Evolutionary conservation across 106 monocot genomes (phyloP).

Genomic region (Platanthera guangdongensis): DNA sequence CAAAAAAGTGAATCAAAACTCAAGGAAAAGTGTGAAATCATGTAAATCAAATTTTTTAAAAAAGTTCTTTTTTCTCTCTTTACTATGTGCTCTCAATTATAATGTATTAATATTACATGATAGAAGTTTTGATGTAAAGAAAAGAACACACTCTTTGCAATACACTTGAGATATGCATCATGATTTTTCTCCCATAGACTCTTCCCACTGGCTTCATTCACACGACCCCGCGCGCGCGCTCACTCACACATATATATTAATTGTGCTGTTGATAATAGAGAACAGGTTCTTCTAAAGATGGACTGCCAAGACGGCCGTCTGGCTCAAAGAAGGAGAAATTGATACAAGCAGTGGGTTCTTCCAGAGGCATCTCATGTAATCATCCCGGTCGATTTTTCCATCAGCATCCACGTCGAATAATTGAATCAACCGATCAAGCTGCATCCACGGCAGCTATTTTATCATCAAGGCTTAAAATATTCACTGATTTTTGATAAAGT

Average conservation of each 20-base stretch:
- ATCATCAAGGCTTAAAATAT: conserved; percentile 1
- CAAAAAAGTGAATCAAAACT: conserved; percentile 21
- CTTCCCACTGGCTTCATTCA: neutral
- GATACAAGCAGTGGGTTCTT: conserved; percentile 71
- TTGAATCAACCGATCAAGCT: conserved; percentile 32
- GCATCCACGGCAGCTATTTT: neutral
- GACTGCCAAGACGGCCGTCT: neutral
- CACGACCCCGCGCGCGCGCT: neutral
- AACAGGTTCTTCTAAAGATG: neutral
- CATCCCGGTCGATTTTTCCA: conserved; percentile 42
- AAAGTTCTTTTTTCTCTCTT: too few relatives aligned
- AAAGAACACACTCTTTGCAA: neutral
- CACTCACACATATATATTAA: neutral
- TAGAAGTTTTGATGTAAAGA: conserved; percentile 9
- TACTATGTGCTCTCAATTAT: neutral
- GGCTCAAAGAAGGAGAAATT: conserved; percentile 20
- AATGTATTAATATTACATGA: conserved; percentile 3
- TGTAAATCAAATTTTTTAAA: conserved; percentile 12
- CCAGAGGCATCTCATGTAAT: conserved; percentile 57
- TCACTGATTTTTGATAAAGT: conserved; percentile 28
- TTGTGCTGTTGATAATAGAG: neutral
- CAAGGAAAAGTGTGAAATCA: conserved; percentile 29
- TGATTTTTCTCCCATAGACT: neutral
- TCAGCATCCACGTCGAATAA: conserved; percentile 39
- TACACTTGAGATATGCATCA: neutral